Base-by-base conservation (phyloP, 2,329 filamentous ascomycete genomes). In the Hymenotorrendiella dingleyae region DNA sequence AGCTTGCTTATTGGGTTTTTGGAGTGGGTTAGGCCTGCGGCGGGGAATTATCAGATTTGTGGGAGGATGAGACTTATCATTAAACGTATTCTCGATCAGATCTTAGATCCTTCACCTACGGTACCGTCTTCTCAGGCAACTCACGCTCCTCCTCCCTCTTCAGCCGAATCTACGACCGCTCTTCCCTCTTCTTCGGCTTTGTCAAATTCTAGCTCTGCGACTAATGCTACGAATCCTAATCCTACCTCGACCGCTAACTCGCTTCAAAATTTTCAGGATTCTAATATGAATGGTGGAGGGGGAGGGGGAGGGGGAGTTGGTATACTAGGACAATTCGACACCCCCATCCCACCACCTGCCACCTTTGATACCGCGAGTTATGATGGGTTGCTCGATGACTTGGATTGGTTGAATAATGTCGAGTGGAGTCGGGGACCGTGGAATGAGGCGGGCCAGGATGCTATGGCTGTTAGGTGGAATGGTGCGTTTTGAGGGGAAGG, bases 1-100 rank as follows among this genome's bases (percentile, higher is more conserved):
- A 72, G 68, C 44, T 65, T 75, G 1, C 59, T 76, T 0, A 64
- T 73, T 2, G 71, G 69, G 0, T 75, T 74, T 42, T 61, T 75
- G 9, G 69, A 72, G 39, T 75, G 72, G 72, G 62, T 75, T 1
- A 62, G 64, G 4, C 69, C 70, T 0, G 64, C 65, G 2, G 68
- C 68, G 0, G 69, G 71, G 2, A 75, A 75, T 23, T 67, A 66
- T 5, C 63, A 68, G n/a, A 58, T 75, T 5, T 74, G 71, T 49
- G 58, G 54, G 14, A 61, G 68, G 16, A 71, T 68, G 54, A 69
- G 69, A 43, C 60, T 60, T 3, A 63, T 73, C n/a, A 73, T 76
- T 33, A 67, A 71, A 40, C 67, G 64, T 11, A 72, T 74, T 1
- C 59, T 75, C 8, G 71, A 74, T 27, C 67, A 72, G 35, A 65